Percentiles rank a stretch among this genome's conserved stretches.
Conservation (phyloP, 2,329 filamentous ascomycete species). For the Sporothrix inflata region DNA sequence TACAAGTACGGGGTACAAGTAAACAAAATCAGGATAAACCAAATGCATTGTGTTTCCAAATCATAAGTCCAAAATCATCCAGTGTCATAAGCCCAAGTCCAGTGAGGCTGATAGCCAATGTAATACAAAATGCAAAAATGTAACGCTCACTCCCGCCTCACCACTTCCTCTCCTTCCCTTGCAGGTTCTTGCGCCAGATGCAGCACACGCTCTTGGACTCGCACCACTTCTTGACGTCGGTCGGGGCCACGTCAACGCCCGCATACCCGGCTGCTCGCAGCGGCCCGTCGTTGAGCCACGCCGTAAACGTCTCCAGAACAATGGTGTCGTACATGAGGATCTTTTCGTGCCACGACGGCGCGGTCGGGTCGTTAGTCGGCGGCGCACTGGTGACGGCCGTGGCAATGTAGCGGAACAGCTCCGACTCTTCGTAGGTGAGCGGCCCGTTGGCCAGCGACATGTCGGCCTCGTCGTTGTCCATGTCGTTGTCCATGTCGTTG, state of each 20-base stretch:
- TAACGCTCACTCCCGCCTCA: conserved; percentile 27
- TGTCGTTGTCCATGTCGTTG: conserved; percentile 47
- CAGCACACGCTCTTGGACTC: conserved; percentile 86
- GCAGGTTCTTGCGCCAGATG: conserved; percentile 64
- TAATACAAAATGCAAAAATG: not conserved
- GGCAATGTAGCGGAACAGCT: conserved; percentile 58
- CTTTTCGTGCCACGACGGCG: conserved; percentile 83
- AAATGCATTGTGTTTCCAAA: conserved; percentile 16
- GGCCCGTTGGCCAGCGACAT: conserved; percentile 43
- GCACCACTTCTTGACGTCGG: conserved; percentile 85
- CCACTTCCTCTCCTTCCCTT: conserved; percentile 59
- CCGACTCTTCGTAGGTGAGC: conserved; percentile 48
- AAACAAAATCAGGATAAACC: not conserved
- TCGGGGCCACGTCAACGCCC: conserved; percentile 62
- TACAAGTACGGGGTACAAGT: not conserved
- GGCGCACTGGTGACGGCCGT: conserved; percentile 57
- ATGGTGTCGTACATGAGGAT: conserved; percentile 94
- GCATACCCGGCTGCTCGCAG: conserved; percentile 66
- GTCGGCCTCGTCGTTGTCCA: conserved; percentile 36
- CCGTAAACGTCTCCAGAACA: conserved; percentile 79
- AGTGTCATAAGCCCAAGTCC: not conserved
- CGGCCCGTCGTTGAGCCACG: conserved; percentile 77
- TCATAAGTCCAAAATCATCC: not conserved
- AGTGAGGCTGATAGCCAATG: too few relatives aligned
- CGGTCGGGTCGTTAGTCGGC: conserved; percentile 51